A percentile compares a stretch with the other conserved stretches of the same genome.
Conservation (phyloP, 2,329 filamentous ascomycete species). For the Exophiala sideris region DNA sequence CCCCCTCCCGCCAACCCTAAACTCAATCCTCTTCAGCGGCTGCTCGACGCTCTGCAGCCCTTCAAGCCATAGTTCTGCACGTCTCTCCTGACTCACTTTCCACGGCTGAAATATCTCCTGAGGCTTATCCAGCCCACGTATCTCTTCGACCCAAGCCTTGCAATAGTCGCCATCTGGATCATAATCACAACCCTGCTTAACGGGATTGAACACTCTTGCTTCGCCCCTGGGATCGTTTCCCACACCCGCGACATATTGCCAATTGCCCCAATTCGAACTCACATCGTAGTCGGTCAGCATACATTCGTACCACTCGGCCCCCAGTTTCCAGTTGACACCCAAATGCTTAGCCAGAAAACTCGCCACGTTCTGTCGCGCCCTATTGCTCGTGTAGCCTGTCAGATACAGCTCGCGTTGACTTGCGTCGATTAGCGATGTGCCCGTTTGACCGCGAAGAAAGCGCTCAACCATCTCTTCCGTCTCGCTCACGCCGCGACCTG, state of each 20-base stretch:
- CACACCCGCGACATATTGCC: conserved; percentile 77
- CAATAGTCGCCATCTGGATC: conserved; percentile 68
- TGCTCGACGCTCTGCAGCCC: conserved; percentile 64
- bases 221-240: conserved; percentile 74
- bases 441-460: conserved; percentile 66
- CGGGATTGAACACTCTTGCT: conserved; percentile 73
- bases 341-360: conserved; percentile 71
- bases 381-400: conserved; percentile 75
- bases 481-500: conserved; percentile 27
- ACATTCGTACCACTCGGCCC: conserved; percentile 79
- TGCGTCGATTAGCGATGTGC: conserved; percentile 74
- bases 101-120: conserved; percentile 66
- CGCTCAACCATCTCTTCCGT: conserved; percentile 52
- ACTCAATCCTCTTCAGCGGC: conserved; percentile 64
- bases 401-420: conserved; percentile 69
- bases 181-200: conserved; percentile 77
- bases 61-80: conserved; percentile 54
- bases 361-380: conserved; percentile 72
- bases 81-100: conserved; percentile 59
- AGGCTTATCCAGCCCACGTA: conserved; percentile 49
- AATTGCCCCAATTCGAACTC: conserved; percentile 75
- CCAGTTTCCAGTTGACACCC: conserved; percentile 73
- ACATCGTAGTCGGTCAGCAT: conserved; percentile 73
- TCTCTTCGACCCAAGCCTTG: conserved; percentile 68
- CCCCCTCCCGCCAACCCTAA: conserved; percentile 50